phyloP scores from a whole-genome alignment of 1,139 yeast species.

The Kodamaea sp. region DNA sequence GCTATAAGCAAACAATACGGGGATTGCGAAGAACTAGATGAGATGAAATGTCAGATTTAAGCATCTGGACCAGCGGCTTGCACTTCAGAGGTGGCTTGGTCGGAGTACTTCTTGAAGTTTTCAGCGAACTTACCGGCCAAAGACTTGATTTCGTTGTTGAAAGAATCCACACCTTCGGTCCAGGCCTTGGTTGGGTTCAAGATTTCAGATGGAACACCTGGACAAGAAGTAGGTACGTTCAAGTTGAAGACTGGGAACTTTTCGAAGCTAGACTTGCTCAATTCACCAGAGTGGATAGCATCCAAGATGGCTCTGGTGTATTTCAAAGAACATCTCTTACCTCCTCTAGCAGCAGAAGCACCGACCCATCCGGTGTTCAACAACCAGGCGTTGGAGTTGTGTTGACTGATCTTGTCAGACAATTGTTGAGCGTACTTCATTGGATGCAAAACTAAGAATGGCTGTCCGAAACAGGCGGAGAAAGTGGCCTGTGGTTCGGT shows the following conservation, averaged over 20 bases:
- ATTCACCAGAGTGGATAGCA: constrained; percentile 90
- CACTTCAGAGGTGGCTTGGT: constrained; percentile 83
- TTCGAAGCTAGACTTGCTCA: constrained; percentile 80
- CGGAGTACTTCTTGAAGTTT: constrained; percentile 83
- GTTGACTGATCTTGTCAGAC: constrained; percentile 86
- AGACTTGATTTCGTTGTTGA: constrained; percentile 65
- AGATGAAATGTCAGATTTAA: constrained; percentile 21
- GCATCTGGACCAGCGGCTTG: constrained; percentile 86
- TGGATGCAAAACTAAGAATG: constrained; percentile 97
- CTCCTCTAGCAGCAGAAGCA: constrained; percentile 87
- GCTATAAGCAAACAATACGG: too few relatives aligned
- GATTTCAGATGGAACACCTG: constrained; percentile 80
- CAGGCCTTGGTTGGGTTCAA: constrained; percentile 88
- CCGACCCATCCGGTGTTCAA: constrained; percentile 99
- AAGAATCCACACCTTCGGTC: constrained; percentile 71
- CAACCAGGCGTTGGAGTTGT: constrained; percentile 93
- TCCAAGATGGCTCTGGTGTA: constrained; percentile 97
- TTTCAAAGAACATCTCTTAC: constrained; percentile 96
- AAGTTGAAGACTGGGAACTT: constrained; percentile 84
- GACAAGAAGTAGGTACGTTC: constrained; percentile 78
- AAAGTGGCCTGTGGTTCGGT: constrained; percentile 98
- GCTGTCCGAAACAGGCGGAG: constrained; percentile 99
- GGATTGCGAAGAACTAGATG: constrained; percentile 2
- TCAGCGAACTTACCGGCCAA: constrained; percentile 80
- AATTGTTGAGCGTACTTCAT: constrained; percentile 97